phyloP scores from a whole-genome alignment of 1,284 basidiomycete genomes.

The Cutaneotrichosporon dermatis region DNA sequence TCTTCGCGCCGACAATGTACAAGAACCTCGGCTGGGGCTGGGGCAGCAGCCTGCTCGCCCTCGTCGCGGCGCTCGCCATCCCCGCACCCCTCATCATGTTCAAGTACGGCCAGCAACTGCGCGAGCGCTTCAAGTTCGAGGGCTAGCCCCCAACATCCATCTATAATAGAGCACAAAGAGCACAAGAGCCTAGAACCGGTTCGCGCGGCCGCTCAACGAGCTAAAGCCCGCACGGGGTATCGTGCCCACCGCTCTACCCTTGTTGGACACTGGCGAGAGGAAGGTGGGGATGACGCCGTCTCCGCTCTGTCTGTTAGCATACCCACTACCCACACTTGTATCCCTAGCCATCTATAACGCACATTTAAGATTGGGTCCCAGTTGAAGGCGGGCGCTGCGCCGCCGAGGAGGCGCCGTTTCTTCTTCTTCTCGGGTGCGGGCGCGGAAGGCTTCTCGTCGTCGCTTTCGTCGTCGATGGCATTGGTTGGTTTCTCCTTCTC shows the following conservation, averaged over 20 bases:
- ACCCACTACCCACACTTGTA: neutral
- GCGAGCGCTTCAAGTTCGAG: slow-evolving; percentile 43
- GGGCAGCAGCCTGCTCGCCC: slow-evolving; percentile 49
- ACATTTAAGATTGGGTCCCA: slow-evolving; percentile 45
- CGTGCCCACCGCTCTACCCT: slow-evolving; percentile 12
- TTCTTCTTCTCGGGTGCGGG: slow-evolving; percentile 12
- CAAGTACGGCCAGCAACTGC: slow-evolving; percentile 43
- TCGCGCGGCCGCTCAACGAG: neutral
- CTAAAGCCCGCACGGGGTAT: slow-evolving; percentile 37
- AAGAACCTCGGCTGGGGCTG: slow-evolving; percentile 50
- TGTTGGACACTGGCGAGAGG: slow-evolving; percentile 33
- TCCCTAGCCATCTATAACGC: slow-evolving; percentile 14
- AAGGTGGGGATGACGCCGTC: slow-evolving; percentile 42
- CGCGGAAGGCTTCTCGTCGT: neutral
- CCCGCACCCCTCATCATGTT: slow-evolving; percentile 50
- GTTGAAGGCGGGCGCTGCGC: slow-evolving; percentile 27
- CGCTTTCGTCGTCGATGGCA: neutral
- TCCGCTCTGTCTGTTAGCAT: slow-evolving; percentile 31
- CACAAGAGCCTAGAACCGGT: neutral
- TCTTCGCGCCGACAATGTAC: slow-evolving; percentile 49
- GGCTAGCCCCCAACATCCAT: slow-evolving; percentile 6
- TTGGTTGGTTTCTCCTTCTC: neutral
- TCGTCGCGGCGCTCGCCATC: slow-evolving; percentile 44
- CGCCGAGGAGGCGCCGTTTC: slow-evolving; percentile 41
- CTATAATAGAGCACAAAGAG: neutral